Percentiles rank a stretch among this genome's conserved stretches.
phyloP scores from a whole-genome alignment of 495 filamentous ascomycete genomes.

The Halenospora varia region DNA sequence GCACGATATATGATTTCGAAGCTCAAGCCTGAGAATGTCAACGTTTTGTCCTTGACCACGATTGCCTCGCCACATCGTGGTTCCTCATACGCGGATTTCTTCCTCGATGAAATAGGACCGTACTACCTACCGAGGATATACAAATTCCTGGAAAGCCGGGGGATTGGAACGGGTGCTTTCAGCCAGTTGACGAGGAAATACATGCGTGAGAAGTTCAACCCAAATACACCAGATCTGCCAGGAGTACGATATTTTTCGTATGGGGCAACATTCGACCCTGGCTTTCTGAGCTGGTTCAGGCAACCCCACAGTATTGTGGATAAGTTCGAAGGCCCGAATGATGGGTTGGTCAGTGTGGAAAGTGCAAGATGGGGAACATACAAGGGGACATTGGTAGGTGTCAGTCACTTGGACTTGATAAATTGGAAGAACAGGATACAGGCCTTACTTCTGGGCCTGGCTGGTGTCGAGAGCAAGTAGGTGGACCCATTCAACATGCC shows the following conservation, averaged over 20 bases:
- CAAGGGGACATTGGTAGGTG: slow-evolving; percentile 82
- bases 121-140: slow-evolving; percentile 64
- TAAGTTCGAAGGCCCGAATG: slow-evolving; percentile 75
- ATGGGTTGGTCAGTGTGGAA: slow-evolving; percentile 85
- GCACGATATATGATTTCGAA: slow-evolving; percentile 88
- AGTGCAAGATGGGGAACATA: slow-evolving; percentile 90
- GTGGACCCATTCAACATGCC: slow-evolving; percentile 18
- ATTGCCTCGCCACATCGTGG: slow-evolving; percentile 86
- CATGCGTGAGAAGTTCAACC: slow-evolving; percentile 82
- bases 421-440: slow-evolving; percentile 89
- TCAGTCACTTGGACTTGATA: slow-evolving; percentile 89
- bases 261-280: slow-evolving; percentile 68
- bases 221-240: slow-evolving; percentile 65
- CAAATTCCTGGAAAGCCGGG: slow-evolving; percentile 57
- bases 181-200: slow-evolving; percentile 76
- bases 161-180: slow-evolving; percentile 79
- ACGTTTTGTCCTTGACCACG: slow-evolving; percentile 75
- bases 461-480: slow-evolving; percentile 66
- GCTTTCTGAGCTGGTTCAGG: slow-evolving; percentile 69
- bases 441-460: slow-evolving; percentile 63
- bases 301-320: slow-evolving; percentile 67
- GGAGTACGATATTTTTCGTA: slow-evolving; percentile 91
- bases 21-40: slow-evolving; percentile 52
- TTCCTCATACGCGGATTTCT: slow-evolving; percentile 79
- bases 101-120: slow-evolving; percentile 67